These are phyloP conservation scores for Galerina marginata DNA, from an alignment of 768 basidiomycete species.

Conservation along the genomic window DNA sequence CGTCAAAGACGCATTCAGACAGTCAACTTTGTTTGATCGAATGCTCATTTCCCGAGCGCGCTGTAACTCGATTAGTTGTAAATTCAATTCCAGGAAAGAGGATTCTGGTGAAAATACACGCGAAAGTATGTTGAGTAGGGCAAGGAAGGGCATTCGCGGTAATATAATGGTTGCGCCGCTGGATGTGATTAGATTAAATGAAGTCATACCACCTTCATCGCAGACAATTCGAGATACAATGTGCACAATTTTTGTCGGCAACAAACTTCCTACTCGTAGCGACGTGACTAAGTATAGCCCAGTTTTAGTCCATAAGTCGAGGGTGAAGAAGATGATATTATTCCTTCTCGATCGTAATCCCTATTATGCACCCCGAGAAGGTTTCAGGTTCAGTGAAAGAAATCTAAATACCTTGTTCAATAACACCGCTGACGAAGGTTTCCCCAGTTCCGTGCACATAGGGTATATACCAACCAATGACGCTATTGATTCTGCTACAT, in stretches of 20 bases:
- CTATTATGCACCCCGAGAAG: background rate
- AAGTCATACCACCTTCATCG: background rate
- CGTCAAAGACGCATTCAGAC: background rate
- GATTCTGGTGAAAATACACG: background rate
- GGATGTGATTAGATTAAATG: background rate
- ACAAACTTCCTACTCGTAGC: background rate
- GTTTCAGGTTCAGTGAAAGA: background rate
- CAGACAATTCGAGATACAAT: background rate
- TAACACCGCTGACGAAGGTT: background rate
- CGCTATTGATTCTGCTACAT: background rate
- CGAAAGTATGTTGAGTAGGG: background rate
- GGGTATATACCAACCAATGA: background rate
- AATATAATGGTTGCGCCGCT: background rate
- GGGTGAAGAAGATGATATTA: constrained; percentile 12
- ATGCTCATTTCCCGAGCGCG: background rate
- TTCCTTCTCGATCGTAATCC: constrained; percentile 9
- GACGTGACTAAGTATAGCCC: background rate
- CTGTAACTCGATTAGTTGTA: background rate
- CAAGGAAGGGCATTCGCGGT: background rate
- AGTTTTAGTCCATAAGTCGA: constrained; percentile 6
- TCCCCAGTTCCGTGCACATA: background rate
- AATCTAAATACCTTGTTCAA: background rate
- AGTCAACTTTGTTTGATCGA: background rate
- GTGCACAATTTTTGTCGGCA: background rate
- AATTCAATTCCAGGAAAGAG: background rate